Evolutionary conservation across 2,329 filamentous ascomycete species (phyloP).

Genomic region (Teratosphaeriaceae sp.): DNA sequence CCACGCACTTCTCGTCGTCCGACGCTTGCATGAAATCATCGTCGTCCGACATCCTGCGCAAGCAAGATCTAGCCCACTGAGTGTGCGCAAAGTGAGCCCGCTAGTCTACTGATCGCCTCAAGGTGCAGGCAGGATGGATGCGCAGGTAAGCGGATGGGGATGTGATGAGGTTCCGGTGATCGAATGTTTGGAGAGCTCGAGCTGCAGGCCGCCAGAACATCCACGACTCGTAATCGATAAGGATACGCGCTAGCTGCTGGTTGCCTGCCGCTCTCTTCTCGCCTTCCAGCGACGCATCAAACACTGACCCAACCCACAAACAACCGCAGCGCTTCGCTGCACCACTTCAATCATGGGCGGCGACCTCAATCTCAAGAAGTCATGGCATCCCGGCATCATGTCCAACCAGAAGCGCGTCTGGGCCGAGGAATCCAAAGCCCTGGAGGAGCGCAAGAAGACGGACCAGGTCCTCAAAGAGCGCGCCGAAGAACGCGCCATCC

Average conservation of each 20-base stretch:
- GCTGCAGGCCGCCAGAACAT: neutral
- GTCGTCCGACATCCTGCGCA: slow-evolving; percentile 64
- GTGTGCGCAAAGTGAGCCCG: neutral
- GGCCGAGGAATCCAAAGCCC: slow-evolving; percentile 84
- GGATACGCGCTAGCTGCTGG: neutral
- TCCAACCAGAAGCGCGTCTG: slow-evolving; percentile 88
- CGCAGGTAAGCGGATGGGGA: no score
- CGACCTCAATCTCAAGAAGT: slow-evolving; percentile 86
- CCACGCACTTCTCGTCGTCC: slow-evolving; percentile 69
- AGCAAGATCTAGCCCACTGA: neutral
- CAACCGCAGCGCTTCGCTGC: slow-evolving; percentile 1
- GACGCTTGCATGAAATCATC: slow-evolving; percentile 94
- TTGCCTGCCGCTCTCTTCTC: no score
- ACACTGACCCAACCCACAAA: neutral
- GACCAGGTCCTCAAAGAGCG: slow-evolving; percentile 89
- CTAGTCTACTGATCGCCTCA: no score
- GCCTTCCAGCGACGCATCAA: no score
- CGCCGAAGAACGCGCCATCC: slow-evolving; percentile 85
- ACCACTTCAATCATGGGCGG: slow-evolving; percentile 66
- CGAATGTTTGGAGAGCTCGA: neutral
- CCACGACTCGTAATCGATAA: neutral
- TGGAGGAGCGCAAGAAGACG: slow-evolving; percentile 90
- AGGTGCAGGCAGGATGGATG: no score
- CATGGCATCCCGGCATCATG: slow-evolving; percentile 87
- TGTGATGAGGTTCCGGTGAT: neutral